phyloP scores from a whole-genome alignment of 2,329 filamentous ascomycete genomes.

The Pestalotiopsis sp. region DNA sequence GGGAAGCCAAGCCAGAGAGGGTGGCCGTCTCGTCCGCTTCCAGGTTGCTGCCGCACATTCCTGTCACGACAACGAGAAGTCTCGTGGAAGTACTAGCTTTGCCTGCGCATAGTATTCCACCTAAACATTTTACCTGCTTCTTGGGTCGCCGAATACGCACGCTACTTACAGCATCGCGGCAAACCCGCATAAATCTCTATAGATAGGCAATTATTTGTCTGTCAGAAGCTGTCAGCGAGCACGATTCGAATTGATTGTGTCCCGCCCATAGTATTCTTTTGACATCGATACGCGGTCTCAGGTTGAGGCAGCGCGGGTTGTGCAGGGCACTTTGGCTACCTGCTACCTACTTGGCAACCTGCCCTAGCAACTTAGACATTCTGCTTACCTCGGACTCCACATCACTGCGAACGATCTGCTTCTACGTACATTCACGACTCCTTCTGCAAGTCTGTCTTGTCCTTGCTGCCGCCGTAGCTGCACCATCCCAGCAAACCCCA shows the following conservation, averaged over 20 bases:
- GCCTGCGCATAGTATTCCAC: not conserved
- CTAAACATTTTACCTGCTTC: not conserved
- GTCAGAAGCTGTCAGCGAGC: not conserved
- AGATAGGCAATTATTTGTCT: not conserved
- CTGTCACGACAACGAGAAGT: not conserved
- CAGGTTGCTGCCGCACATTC: not conserved
- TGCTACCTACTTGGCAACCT: not conserved
- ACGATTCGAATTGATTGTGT: not conserved
- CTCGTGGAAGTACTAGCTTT: not conserved
- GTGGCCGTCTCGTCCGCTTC: not conserved
- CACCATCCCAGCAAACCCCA: not conserved
- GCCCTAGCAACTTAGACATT: not conserved
- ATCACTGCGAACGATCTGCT: not conserved
- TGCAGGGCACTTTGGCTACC: not conserved
- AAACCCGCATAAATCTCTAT: not conserved
- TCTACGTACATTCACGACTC: not conserved
- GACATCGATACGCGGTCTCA: not conserved
- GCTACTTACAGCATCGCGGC: not conserved
- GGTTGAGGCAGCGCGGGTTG: not conserved
- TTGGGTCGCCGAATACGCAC: not conserved
- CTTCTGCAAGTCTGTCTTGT: not conserved
- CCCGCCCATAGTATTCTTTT: not conserved
- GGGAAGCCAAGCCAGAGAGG: not conserved
- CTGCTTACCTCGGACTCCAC: not conserved
- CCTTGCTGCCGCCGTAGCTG: not conserved